Evolutionary conservation across 164 flowering plant genomes (phyloP), one percentile per base, ranked within the genome.

Genomic region (Umbellularia californica): DNA sequence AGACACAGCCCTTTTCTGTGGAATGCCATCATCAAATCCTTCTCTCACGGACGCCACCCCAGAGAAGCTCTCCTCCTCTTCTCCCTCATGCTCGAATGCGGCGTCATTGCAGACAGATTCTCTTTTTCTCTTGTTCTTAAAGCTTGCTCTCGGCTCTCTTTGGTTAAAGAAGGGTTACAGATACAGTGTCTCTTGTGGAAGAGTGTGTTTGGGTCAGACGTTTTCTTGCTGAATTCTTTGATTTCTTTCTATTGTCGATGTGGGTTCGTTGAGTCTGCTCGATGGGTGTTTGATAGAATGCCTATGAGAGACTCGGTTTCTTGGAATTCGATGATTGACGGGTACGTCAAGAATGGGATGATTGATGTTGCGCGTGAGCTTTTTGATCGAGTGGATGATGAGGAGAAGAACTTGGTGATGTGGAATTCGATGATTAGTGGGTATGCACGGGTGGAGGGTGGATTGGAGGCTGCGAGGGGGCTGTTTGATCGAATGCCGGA

Each of bases 351-450:
- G 77, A n/a, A 58, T 73, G 94, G 93, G 74, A 79, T 74, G 84
- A 67, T 88, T 71, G 77, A 74, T 9, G 55, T 52, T 3, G 93
- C 94, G 5, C 74, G 83, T 0, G 84, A 84, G 66, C 68, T 92
- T 75, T 92, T 92, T 79, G 83, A 88, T 72, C 10, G 2, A 24
- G 84, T 88, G 87, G 83, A 87, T 3, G 50, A 12, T 25, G 84
- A 80, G 76, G 82, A 82, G 70, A 87, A 60, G 82, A 88, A 87
- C 77, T 76, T 83, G 79, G 83, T 87, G 23, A 68, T 92, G 55
- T 92, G 94, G 94, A 92, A 92, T 77, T 86, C 88, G 0, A 82
- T 90, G 88, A 76, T 92, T 60, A 79, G 81, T 65, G 94, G 93
- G 50, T 87, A 82, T 73, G 79, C 80, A 23, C 83, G 76, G 55